Evolutionary conservation across 2,329 filamentous ascomycete genomes (phyloP).

Genomic region (Mollisiaceae sp.): DNA sequence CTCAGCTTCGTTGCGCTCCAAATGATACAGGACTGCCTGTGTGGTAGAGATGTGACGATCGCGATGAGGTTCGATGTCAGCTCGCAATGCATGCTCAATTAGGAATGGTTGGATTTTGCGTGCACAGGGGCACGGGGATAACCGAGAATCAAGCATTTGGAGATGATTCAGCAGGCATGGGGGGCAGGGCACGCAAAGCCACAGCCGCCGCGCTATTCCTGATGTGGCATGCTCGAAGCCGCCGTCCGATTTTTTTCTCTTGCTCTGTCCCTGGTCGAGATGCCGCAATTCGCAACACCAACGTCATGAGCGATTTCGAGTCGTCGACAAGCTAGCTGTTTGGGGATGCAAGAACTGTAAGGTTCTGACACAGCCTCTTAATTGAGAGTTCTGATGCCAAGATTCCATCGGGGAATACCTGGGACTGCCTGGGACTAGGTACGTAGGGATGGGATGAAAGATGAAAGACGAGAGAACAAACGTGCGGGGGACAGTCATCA

Average conservation of each 20-base stretch:
- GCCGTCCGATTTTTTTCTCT: too few relatives aligned
- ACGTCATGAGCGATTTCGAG: neutral
- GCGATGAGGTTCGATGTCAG: neutral
- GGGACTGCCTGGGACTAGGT: too few relatives aligned
- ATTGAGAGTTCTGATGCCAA: neutral
- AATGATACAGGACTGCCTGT: neutral
- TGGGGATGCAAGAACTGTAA: too few relatives aligned
- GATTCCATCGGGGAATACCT: neutral
- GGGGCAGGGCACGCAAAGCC: neutral
- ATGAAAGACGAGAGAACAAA: neutral
- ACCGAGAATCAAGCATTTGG: neutral
- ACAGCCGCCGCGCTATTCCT: neutral
- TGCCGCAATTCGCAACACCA: too few relatives aligned
- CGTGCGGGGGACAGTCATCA: neutral
- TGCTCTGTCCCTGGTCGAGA: too few relatives aligned
- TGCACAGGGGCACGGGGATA: neutral
- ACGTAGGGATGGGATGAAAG: too few relatives aligned
- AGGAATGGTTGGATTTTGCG: constrained; percentile 1
- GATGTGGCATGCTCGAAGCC: neutral
- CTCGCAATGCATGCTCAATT: constrained; percentile 16
- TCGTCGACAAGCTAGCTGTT: neutral
- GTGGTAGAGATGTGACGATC: neutral
- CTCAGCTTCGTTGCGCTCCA: neutral
- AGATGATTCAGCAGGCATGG: too few relatives aligned
- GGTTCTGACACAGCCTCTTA: constrained; percentile 1